A percentile compares a stretch with the other conserved stretches of the same genome.
These are phyloP conservation scores for Fonsecaea pedrosoi DNA, from an alignment of 2,329 filamentous ascomycete species.

Conservation along the genomic window DNA sequence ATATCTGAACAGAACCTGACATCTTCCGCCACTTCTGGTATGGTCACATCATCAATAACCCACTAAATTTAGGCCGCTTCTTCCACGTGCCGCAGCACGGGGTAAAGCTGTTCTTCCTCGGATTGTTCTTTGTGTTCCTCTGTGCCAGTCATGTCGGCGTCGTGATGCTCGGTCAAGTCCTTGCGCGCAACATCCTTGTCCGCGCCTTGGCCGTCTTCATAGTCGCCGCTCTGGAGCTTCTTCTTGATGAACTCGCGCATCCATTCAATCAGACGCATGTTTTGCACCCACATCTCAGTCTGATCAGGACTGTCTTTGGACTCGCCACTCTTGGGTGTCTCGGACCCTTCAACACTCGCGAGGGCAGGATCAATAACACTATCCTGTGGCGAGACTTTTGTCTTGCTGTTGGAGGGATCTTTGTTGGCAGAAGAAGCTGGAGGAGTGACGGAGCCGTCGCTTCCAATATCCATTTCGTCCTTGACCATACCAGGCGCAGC, in stretches of 20 bases:
- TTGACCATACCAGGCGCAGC: slow-evolving; percentile 53
- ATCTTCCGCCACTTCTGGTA: neutral
- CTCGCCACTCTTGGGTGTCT: slow-evolving; percentile 38
- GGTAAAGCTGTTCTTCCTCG: slow-evolving; percentile 40
- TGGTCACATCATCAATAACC: neutral
- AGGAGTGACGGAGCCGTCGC: slow-evolving; percentile 40
- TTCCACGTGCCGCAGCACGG: slow-evolving; percentile 39
- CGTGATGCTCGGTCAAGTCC: slow-evolving; percentile 44
- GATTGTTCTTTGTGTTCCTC: slow-evolving; percentile 39
- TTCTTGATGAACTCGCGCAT: slow-evolving; percentile 64
- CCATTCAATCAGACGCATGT: slow-evolving; percentile 68
- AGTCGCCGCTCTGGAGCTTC: slow-evolving; percentile 61
- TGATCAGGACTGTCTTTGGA: slow-evolving; percentile 44
- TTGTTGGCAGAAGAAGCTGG: slow-evolving; percentile 37
- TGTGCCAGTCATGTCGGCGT: slow-evolving; percentile 54
- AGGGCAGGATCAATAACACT: slow-evolving; percentile 41
- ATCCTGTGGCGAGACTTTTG: slow-evolving; percentile 32
- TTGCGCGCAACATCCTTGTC: slow-evolving; percentile 29
- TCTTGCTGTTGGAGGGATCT: slow-evolving; percentile 34
- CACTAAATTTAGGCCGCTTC: slow-evolving; percentile 23
- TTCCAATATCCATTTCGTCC: slow-evolving; percentile 48
- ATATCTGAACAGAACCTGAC: neutral
- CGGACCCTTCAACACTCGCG: slow-evolving; percentile 28
- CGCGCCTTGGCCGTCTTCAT: slow-evolving; percentile 40
- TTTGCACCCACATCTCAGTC: slow-evolving; percentile 63